Conservation (phyloP, 345 rosid species). For the Geranium rotundifolium region DNA sequence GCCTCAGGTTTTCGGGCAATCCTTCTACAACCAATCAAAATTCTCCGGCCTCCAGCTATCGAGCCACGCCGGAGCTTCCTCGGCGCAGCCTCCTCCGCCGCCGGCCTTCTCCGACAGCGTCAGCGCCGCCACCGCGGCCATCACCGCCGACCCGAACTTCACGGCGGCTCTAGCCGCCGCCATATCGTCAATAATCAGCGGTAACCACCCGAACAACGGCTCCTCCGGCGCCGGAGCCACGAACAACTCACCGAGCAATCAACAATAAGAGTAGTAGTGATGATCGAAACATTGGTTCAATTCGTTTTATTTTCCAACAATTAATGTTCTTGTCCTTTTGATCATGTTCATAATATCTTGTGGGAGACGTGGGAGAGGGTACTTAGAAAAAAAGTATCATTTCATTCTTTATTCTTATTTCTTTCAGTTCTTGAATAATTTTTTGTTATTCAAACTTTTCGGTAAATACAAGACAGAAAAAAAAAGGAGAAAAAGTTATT, state of each 20-base stretch:
- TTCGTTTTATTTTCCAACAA: conserved; percentile 2
- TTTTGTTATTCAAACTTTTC: neutral
- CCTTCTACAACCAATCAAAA: conserved; percentile 69
- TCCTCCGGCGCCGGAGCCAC: conserved; percentile 5
- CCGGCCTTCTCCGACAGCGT: conserved; percentile 40
- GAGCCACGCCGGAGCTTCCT: conserved; percentile 26
- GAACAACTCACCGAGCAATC: conserved; percentile 3
- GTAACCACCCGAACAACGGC: conserved; percentile 22
- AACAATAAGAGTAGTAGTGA: conserved; percentile 16
- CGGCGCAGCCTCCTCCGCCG: conserved; percentile 19
- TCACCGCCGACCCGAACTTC: conserved; percentile 86
- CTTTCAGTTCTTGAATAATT: too few species aligned
- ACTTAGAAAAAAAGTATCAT: too few species aligned
- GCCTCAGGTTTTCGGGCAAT: conserved; percentile 60
- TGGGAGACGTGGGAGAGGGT: too few species aligned
- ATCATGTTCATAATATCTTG: neutral
- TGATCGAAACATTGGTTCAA: conserved; percentile 11
- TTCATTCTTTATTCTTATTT: neutral
- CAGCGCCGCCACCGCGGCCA: conserved; percentile 70
- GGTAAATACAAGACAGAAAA: neutral
- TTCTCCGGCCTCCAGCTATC: conserved; percentile 86
- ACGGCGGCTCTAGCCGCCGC: conserved; percentile 90
- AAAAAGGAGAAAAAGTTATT: too few species aligned
- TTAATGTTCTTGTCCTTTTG: neutral
- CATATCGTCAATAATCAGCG: conserved; percentile 69